Base-by-base conservation (phyloP, 106 monocot species). In the Platanthera guangdongensis region DNA sequence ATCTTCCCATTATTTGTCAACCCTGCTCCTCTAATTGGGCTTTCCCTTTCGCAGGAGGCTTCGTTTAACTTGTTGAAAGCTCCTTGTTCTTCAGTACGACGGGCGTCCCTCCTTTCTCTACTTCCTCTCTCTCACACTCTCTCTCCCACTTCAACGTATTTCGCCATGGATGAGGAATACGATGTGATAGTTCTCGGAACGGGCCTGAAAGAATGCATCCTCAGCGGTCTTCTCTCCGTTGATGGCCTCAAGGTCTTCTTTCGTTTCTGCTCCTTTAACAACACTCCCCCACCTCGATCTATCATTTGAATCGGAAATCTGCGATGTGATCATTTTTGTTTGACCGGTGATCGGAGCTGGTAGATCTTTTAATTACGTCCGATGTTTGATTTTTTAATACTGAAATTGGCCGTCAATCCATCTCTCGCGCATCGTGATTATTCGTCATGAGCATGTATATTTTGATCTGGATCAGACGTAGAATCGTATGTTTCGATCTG, bases 181-280 rank as follows among this genome's bases (percentile, higher is more conserved):
- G 92, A 95, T 57, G 95, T 92, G 57, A 88, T 95, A 47, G 95
- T 95, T 11, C 95, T 95, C 50, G 92, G 92, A 0, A 95, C 92
- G 19, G 95, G 92, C 3, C 92, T 95, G 76, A 92, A 95, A 82
- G 92, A 95, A 68, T 95, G 95, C 81, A 92, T 95, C 82, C 89
- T 95, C 81, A 92, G 92, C 60, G 95, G 95, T 47, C 95, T 95
- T 57, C 92, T 95, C 77, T 95, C 92, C 72, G 95, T 95, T 63
- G 87, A 92, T 62, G 95, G 95, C 81, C 92, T 90, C 78, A 95
- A 92, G 87, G 91, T 86, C 57, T 59, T 73, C n/a, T 32, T 64
- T 12, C 64, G 16, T 39, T 67, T 28, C 8, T 14, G 8, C 16
- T 46, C 47, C 70, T n/a, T 47, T 25, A 25, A 25, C 47, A 47